These are phyloP conservation scores for Sordaria brevicollis DNA, from an alignment of 495 filamentous ascomycete genomes.

Conservation along the genomic window DNA sequence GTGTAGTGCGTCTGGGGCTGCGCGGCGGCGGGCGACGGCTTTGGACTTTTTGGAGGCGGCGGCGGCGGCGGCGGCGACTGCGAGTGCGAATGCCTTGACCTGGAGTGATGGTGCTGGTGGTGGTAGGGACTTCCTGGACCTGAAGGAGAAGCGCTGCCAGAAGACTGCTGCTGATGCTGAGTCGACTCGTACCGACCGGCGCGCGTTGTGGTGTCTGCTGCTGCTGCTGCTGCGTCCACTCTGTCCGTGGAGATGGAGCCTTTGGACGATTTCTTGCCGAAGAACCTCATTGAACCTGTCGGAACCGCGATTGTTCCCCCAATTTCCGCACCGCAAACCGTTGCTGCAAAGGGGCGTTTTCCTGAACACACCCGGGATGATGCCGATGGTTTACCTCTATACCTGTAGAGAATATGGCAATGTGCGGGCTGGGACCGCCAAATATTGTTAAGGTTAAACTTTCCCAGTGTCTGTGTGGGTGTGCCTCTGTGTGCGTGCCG, in stretches of 20 bases:
- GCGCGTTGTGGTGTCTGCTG: too few species aligned
- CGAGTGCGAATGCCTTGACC: slow-evolving; percentile 14
- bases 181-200: slow-evolving; percentile 17
- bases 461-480: too few species aligned
- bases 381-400: background rate
- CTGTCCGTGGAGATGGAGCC: slow-evolving; percentile 37
- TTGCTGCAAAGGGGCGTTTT: background rate
- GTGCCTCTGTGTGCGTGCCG: background rate
- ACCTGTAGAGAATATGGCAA: background rate
- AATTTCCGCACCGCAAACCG: background rate
- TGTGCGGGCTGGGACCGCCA: background rate
- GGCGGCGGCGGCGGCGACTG: slow-evolving; percentile 10
- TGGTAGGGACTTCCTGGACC: slow-evolving; percentile 13
- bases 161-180: slow-evolving; percentile 8
- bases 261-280: slow-evolving; percentile 42
- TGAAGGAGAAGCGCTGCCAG: slow-evolving; percentile 3
- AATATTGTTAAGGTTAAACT: background rate
- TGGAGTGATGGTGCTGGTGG: slow-evolving; percentile 5
- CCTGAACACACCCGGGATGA: background rate
- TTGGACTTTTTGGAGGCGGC: slow-evolving; percentile 20
- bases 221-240: slow-evolving; percentile 36
- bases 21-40: slow-evolving; percentile 12
- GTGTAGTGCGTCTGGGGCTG: too few species aligned
- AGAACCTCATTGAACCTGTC: slow-evolving; percentile 42
- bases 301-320: background rate